Base-by-base conservation (phyloP, 805 yeast genomes). In the Ogataea glucozyma region DNA sequence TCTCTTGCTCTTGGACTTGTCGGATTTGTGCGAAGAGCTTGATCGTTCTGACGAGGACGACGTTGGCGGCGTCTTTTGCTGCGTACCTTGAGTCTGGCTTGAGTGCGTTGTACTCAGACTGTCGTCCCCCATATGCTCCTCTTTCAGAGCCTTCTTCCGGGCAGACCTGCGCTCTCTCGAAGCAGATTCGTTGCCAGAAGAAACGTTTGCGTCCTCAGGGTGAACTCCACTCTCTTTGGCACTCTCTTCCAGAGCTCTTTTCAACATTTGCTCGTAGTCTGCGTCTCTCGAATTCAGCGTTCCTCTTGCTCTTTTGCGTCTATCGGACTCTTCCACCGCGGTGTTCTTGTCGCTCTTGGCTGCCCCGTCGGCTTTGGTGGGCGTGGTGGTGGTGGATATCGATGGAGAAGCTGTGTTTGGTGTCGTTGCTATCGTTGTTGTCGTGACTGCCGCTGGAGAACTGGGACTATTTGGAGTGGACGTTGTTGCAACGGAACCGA, bases 181-280 rank as follows among this genome's bases (percentile, higher is more conserved):
- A 13, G 53, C 49, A 13, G 53, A 47, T 31, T 52, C 58, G 36
- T 64, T 64, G n/a, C 53, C 53, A 8, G 65, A 61, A 2, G 65
- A 57, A 9, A 62, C 51, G 54, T 62, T 63, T 6, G 57, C 57
- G 14, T 65, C 71, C 40, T 61, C 67, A 2, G 69, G 66, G 23
- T 57, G 59, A 2, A 64, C 65, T 4, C 70, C 76, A 39, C 71
- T 67, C 42, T 76, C 82, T 46, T 70, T 68, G 12, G 79, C 82
- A 53, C 81, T 75, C 56, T 78, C 83, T 43, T 78, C 72, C 26
- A 79, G 62, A 0, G 81, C 83, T 45, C 71, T 68, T 31, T 64
- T 65, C 31, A 66, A 48, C 63, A 53, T 51, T 31, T 52, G 46
- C 47, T 66, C 71, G 43, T 66, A 66, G 35, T 63, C 67, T 10